phyloP scores from a whole-genome alignment of 345 rosid genomes.

The Isatis tinctoria region DNA sequence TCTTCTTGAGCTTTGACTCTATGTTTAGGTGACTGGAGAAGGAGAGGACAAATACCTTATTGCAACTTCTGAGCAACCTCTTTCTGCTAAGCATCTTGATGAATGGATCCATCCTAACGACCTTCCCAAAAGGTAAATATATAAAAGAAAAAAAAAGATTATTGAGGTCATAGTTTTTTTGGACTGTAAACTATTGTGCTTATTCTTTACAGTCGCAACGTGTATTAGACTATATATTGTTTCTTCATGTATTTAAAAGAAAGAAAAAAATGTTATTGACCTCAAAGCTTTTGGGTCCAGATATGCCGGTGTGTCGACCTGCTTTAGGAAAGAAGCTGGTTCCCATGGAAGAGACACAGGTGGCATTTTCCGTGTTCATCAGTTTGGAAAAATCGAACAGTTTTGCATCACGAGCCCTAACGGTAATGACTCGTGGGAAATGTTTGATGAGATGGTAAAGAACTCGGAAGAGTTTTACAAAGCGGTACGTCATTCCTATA shows the following conservation, averaged over 20 bases:
- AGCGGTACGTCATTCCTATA: slow-evolving; percentile 34
- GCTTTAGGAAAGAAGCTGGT: slow-evolving; percentile 99
- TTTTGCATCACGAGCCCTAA: slow-evolving; percentile 88
- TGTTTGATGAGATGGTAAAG: slow-evolving; percentile 94
- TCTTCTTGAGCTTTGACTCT: background rate
- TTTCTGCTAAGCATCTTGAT: slow-evolving; percentile 82
- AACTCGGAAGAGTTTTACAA: slow-evolving; percentile 87
- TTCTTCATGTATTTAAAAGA: no score
- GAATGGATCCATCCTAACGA: slow-evolving; percentile 93
- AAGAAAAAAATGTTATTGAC: background rate
- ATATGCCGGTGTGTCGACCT: slow-evolving; percentile 92
- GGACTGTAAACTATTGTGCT: no score
- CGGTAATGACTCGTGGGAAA: slow-evolving; percentile 79
- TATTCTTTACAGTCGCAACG: background rate
- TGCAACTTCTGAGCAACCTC: slow-evolving; percentile 96
- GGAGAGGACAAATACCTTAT: slow-evolving; percentile 97
- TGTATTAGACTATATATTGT: background rate
- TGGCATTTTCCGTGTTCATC: slow-evolving; percentile 98
- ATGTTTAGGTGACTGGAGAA: slow-evolving; percentile 82
- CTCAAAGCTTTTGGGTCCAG: slow-evolving; percentile 29
- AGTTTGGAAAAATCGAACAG: slow-evolving; percentile 96
- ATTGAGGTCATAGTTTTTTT: no score
- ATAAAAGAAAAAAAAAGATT: no score
- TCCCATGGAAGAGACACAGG: slow-evolving; percentile 95
- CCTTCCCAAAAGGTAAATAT: slow-evolving; percentile 64